Base-by-base conservation (phyloP, 192 early-diverging fungal genomes). In the Podila clonocystis region DNA sequence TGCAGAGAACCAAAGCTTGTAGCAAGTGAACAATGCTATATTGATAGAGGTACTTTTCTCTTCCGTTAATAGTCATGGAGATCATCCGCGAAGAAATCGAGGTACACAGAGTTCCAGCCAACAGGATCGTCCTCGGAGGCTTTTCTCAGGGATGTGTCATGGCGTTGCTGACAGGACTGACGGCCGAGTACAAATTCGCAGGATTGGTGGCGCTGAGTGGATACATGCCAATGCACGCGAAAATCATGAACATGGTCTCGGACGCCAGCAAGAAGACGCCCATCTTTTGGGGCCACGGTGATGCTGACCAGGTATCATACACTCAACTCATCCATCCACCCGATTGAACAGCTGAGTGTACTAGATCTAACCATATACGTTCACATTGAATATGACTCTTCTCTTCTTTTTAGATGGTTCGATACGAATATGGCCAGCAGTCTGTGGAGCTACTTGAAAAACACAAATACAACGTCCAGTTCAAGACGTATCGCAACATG, bases 121-220 rank as follows among this genome's bases (percentile, higher is more conserved):
- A 91, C 48, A 88, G 95, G 20, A 99, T 99, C 58, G 91, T 98
- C 45, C 55, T 99, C 20, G 96, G 95, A 62, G 98, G 98, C 0
- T 99, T 99, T 70, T 97, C 95, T 26, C 98, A 99, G 82, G 96
- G 92, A 50, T 86, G 88, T n/a, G 96, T 92, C 0, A 87, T 96
- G 85, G 63, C 93, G 13, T 79, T 97, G 50, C 76, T 94, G 66
- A 89, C 89, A 11, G 90, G 86, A 6, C 75, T 97, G 69, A 91
- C 92, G 33, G 88, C 91, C 8, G 92, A 91, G 65, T 79, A 86
- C 57, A 89, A n/a, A n/a, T 74, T 85, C 28, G 84, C 75, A 62
- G 84, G 84, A 1, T 67, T 85, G 38, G 62, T 67, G 7, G 66
- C 65, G 9, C 82, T 97, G 31, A 95, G 94, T 77, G 94, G 93